Evolutionary conservation across 2,329 filamentous ascomycete genomes (phyloP), one percentile per base, ranked within the genome.

Genomic region (Rutstroemia sp.): DNA sequence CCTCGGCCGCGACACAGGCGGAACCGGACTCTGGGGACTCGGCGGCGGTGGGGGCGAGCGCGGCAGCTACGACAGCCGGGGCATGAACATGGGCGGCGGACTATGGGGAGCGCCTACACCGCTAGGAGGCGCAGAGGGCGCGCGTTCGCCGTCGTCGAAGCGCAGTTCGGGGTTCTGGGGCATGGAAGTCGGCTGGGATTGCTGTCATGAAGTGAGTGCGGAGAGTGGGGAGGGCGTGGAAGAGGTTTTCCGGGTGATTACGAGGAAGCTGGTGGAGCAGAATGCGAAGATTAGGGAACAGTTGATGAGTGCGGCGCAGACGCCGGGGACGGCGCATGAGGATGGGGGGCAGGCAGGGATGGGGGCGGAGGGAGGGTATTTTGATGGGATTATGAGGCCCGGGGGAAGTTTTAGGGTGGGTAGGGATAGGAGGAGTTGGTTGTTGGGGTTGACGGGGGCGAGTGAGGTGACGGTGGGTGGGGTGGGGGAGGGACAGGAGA

Each of bases 161-260:
- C 76, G 83, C 44, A 87, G 82, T 66, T 87, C 82, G 39, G 87
- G 87, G 1, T 89, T 91, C 73, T 96, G 92, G 92, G 90, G 87
- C 21, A 89, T 94, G 70, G 92, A 96, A 68, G 84, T 91, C 5
- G 91, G 92, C 52, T 97, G 92, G 92, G 92, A 96, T 67, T 95
- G 91, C 61, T 97, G 92, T 71, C 94, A 97, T 72, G 94, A 99
- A 75, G 92, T 99, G 68, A 92, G 86, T 64, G 92, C 92, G 48
- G 92, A 95, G 76, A 91, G 87, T 67, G 92, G 92, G 56, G 92
- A 96, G 75, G 92, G 92, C 17, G 92, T 99, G 17, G 94, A 97
- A 65, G 94, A 97, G 72, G 91, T 99, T 0, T 97, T 97, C 66
- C 81, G 92, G 1, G 89, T 95, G 25, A 87, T 91, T 47, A 94